A percentile compares a stretch with the other conserved stretches of the same genome.
phyloP scores from a whole-genome alignment of 495 filamentous ascomycete genomes.

The Xylaria venustula region DNA sequence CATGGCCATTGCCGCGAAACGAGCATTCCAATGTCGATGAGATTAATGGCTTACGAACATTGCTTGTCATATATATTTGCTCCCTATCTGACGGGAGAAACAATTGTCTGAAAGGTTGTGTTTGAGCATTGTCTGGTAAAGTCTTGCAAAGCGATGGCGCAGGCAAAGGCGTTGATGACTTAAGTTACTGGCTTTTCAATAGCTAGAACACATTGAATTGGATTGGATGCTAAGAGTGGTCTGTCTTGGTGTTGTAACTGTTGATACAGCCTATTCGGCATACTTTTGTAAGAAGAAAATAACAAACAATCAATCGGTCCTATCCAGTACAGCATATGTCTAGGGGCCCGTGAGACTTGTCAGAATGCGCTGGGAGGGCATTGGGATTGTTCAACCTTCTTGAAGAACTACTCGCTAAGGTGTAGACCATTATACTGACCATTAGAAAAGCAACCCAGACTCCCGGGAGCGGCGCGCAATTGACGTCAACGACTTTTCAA shows the following conservation, averaged over 20 bases:
- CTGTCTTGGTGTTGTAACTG: too few species aligned
- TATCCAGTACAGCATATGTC: too few species aligned
- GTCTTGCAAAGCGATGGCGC: constrained; percentile 9
- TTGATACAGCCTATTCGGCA: neutral
- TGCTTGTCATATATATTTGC: neutral
- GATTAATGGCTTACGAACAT: neutral
- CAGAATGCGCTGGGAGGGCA: too few species aligned
- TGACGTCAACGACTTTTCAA: constrained; percentile 8
- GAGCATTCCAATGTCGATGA: neutral
- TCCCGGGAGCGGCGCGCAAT: neutral
- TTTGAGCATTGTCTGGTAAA: neutral
- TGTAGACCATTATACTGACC: too few species aligned
- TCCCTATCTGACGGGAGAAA: neutral
- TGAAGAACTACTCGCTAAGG: too few species aligned
- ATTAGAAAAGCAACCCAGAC: too few species aligned
- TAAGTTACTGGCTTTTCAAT: neutral
- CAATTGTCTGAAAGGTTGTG: neutral
- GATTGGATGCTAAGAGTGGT: neutral
- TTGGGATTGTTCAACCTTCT: too few species aligned
- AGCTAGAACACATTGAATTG: neutral
- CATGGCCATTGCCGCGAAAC: neutral
- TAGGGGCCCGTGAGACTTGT: too few species aligned
- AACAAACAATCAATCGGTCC: too few species aligned
- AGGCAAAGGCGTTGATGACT: constrained; percentile 4
- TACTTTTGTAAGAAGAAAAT: too few species aligned